A percentile compares a stretch with the other conserved stretches of the same genome.
Evolutionary conservation across 441 rosid genomes (phyloP).

Genomic region (Gossypium schwendimanii): DNA sequence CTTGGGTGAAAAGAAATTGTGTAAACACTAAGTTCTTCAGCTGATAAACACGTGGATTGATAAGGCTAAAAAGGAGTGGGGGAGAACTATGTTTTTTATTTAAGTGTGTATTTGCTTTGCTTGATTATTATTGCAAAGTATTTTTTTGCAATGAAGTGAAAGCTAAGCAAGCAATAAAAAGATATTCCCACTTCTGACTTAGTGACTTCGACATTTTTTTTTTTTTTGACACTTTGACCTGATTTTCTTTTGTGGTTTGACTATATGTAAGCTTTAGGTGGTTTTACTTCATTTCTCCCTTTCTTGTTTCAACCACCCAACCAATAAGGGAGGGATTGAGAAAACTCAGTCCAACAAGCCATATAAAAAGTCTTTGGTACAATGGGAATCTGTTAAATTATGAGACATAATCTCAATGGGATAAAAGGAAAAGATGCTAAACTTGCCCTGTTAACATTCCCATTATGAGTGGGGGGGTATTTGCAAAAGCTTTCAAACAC

Average conservation of each 20-base stretch:
- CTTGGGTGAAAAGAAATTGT: not conserved
- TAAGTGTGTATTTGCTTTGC: not conserved
- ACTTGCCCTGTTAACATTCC: not conserved
- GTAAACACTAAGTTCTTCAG: not conserved
- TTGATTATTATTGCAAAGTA: slow-evolving; percentile 3
- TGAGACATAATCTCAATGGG: slow-evolving; percentile 16
- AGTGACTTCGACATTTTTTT: slow-evolving; percentile 25
- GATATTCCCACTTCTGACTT: slow-evolving; percentile 14
- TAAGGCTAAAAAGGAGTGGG: slow-evolving; percentile 13
- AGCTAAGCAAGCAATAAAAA: slow-evolving; percentile 16
- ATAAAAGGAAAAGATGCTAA: not conserved
- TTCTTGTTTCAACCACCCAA: slow-evolving; percentile 14
- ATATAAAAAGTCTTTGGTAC: slow-evolving; percentile 13
- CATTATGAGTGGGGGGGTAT: not conserved
- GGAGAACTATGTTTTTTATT: not conserved
- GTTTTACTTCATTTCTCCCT: slow-evolving; percentile 13
- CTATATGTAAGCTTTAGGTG: slow-evolving; percentile 11
- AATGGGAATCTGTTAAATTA: too few species aligned
- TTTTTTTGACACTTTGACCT: slow-evolving; percentile 20
- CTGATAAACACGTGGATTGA: slow-evolving; percentile 33
- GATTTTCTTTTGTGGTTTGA: slow-evolving; percentile 15
- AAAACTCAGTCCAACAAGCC: slow-evolving; percentile 31
- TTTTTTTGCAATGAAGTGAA: slow-evolving; percentile 19
- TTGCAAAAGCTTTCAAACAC: not conserved
- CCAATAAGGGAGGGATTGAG: not conserved